Percentiles rank a stretch among this genome's conserved stretches.
Conservation (phyloP, 345 rosid species). For the Noccaea caerulescens region DNA sequence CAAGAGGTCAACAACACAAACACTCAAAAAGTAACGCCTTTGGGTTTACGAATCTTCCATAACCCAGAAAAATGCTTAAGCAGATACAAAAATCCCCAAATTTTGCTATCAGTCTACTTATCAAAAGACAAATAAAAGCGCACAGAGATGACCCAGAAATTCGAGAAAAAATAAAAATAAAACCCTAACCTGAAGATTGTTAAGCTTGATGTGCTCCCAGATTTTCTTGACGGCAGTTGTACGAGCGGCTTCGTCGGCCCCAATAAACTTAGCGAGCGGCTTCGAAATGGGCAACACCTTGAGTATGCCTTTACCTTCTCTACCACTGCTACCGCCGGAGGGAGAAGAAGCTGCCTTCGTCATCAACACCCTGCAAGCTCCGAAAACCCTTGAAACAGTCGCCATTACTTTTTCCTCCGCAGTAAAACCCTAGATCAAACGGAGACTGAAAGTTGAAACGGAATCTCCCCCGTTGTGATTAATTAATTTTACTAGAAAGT, state of each 20-base stretch:
- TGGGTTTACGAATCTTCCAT: no score
- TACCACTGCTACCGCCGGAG: background rate
- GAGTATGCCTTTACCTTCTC: slow-evolving; percentile 17
- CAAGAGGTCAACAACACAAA: no score
- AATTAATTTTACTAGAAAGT: background rate
- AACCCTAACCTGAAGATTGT: slow-evolving; percentile 52
- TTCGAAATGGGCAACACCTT: slow-evolving; percentile 32
- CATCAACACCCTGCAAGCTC: slow-evolving; percentile 37
- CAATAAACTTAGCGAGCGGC: slow-evolving; percentile 51
- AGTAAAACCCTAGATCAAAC: slow-evolving; percentile 34
- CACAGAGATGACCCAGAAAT: no score
- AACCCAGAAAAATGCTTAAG: no score
- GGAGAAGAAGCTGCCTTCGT: slow-evolving; percentile 34
- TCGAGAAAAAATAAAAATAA: no score
- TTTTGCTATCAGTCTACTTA: no score
- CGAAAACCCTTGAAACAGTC: slow-evolving; percentile 38
- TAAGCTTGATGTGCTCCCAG: slow-evolving; percentile 54
- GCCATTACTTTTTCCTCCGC: slow-evolving; percentile 28
- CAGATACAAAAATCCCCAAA: no score
- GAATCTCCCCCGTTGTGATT: background rate
- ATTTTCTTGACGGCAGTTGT: slow-evolving; percentile 52
- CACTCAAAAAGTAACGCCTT: no score
- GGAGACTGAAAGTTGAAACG: background rate
- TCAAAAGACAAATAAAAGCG: no score
- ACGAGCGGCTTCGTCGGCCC: slow-evolving; percentile 53